A percentile compares a stretch with the other conserved stretches of the same genome.
Conservation (phyloP, 164 flowering plant species). For the Platanus orientalis region DNA sequence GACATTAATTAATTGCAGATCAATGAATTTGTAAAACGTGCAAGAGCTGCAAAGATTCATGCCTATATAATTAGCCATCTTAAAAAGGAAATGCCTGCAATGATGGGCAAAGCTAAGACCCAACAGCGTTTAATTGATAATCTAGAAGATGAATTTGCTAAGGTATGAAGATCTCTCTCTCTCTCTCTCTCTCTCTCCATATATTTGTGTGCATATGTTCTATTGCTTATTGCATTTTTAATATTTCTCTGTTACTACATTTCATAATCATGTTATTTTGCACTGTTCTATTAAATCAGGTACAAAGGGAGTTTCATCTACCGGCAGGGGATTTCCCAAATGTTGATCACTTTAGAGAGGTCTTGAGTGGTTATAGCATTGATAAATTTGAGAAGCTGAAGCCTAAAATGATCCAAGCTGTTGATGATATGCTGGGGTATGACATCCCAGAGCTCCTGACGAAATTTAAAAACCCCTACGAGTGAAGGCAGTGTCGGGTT, state of each 20-base stretch:
- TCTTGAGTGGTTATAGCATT: conserved; percentile 66
- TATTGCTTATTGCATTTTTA: neutral
- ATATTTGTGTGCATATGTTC: too few relatives aligned
- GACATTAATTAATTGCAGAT: conserved; percentile 42
- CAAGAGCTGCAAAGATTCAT: conserved; percentile 97
- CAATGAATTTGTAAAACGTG: conserved; percentile 96
- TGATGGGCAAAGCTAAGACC: conserved; percentile 90
- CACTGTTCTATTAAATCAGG: neutral
- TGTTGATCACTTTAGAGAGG: conserved; percentile 75
- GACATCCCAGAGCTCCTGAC: conserved; percentile 89
- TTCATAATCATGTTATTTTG: too few relatives aligned
- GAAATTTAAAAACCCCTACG: conserved; percentile 74
- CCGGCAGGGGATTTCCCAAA: conserved; percentile 90
- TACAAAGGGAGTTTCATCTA: conserved; percentile 31
- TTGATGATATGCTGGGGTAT: conserved; percentile 93
- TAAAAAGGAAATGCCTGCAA: conserved; percentile 90
- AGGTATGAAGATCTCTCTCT: conserved; percentile 35
- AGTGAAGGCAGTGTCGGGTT: conserved; percentile 14
- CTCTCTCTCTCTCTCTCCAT: too few relatives aligned
- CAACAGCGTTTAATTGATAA: conserved; percentile 81
- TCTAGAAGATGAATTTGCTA: conserved; percentile 75
- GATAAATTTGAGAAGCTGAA: conserved; percentile 92
- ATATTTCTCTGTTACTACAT: too few relatives aligned
- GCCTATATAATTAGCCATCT: conserved; percentile 94
- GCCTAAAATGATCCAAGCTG: conserved; percentile 82